These are phyloP conservation scores for Plasmodium inui DNA, from an alignment of 169 alveolate genomes.

Conservation along the genomic window DNA sequence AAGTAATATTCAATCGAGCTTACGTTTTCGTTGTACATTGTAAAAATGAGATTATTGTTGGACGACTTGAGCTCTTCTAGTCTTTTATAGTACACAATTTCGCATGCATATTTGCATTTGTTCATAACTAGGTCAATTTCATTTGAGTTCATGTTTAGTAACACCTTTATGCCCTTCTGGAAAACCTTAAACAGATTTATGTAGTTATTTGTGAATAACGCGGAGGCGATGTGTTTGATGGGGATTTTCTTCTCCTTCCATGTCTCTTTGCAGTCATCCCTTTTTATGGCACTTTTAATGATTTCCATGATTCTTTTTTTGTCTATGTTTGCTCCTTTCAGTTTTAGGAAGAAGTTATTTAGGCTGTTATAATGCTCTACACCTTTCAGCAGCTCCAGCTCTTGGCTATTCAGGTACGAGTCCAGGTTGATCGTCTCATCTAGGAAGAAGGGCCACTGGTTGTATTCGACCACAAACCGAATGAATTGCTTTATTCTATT, in stretches of 20 bases:
- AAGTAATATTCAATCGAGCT: slow-evolving; percentile 71
- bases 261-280: slow-evolving; percentile 22
- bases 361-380: slow-evolving; percentile 6
- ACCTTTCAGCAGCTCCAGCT: neutral
- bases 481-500: slow-evolving; percentile 57
- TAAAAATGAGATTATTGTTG: slow-evolving; percentile 40
- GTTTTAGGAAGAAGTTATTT: slow-evolving; percentile 24
- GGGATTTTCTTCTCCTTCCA: slow-evolving; percentile 65
- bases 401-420: slow-evolving; percentile 18
- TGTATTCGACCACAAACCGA: slow-evolving; percentile 59
- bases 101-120: slow-evolving; percentile 74
- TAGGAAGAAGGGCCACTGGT: slow-evolving; percentile 72
- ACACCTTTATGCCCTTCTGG: slow-evolving; percentile 26
- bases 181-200: slow-evolving; percentile 41
- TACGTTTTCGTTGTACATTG: slow-evolving; percentile 66
- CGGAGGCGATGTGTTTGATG: slow-evolving; percentile 56
- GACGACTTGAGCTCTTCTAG: slow-evolving; percentile 36
- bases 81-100: slow-evolving; percentile 59
- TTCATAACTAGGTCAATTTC: slow-evolving; percentile 45
- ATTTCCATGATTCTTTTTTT: slow-evolving; percentile 44
- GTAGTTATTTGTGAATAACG: slow-evolving; percentile 61
- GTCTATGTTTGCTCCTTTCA: slow-evolving; percentile 7
- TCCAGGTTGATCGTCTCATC: slow-evolving; percentile 47
- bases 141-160: slow-evolving; percentile 13
- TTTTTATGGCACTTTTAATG: slow-evolving; percentile 28